Base-by-base conservation (phyloP, 2,329 filamentous ascomycete species). In the Pseudogymnoascus sp. region DNA sequence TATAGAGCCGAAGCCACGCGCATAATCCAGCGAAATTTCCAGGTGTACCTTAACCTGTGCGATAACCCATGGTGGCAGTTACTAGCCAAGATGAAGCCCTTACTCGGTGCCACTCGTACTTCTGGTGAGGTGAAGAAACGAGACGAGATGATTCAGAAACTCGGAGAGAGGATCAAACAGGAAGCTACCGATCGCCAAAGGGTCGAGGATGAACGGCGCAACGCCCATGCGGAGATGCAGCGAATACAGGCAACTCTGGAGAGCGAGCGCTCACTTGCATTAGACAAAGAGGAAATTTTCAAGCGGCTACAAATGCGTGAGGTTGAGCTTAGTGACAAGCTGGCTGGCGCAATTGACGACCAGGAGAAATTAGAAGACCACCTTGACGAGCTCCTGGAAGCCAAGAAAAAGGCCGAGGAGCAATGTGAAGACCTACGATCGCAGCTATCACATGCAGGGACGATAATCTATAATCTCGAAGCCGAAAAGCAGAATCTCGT, bases 251-350 rank as follows among this genome's bases (percentile, higher is more conserved):
- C 97, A 69, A 96, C 90, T 0, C 81, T 99, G 1, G 95, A 99
- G 73, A 96, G 92, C 66, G 95, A 99, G 74, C 86, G 94, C 58
- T 90, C 93, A n/a, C 80, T 99, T 41, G 94, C 94, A 1, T 78
- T 99, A 4, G 94, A 99, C 75, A 99, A 99, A 73, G 95, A 99
- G 72, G 94, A 99, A 70, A 99, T 99, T 63, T 99, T 97, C 79
- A 95, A 93, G 72, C 86, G 95, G n/a, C 80, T 99, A 20, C 94
- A 97, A 71, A 78, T 87, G 60, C 88, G 94, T n/a, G 94, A 99
- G 74, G 82, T 86, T 9, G 93, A 99, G 72, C 82, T 99, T 3
- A 90, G 88, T 59, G 95, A 99, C 70, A 97, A 97, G 76, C 82
- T 99, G 28, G 84, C 91, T 37, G 93, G 90, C 38, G 93, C 93